Percentiles rank a stretch among this genome's conserved stretches.
phyloP scores from a whole-genome alignment of 1,284 basidiomycete species.

The Exobasidium rhododendri region DNA sequence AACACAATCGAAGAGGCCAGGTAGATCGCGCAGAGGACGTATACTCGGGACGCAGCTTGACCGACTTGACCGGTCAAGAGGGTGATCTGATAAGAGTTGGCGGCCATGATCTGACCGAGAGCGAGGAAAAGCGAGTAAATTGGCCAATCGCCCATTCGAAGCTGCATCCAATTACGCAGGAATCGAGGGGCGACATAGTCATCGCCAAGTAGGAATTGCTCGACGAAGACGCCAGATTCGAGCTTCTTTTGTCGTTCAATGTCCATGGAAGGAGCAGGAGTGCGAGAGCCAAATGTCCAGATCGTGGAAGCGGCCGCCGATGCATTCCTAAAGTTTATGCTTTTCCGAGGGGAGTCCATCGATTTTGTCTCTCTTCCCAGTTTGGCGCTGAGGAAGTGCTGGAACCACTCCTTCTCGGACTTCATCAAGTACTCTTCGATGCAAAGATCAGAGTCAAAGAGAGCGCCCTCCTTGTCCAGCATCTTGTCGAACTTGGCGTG shows the following conservation, averaged over 20 bases:
- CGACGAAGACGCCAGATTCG: background rate
- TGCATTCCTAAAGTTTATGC: background rate
- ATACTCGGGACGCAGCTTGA: background rate
- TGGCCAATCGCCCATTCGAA: constrained; percentile 3
- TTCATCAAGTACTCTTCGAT: constrained; percentile 1
- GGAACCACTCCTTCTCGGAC: constrained; percentile 3
- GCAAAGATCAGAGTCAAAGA: background rate
- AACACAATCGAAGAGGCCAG: background rate
- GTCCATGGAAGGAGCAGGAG: background rate
- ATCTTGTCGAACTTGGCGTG: background rate
- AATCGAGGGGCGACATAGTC: background rate
- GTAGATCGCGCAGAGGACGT: constrained; percentile 1
- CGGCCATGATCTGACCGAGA: constrained; percentile 6
- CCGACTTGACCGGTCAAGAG: constrained; percentile 4
- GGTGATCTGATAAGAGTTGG: constrained; percentile 7
- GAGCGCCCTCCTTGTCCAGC: background rate
- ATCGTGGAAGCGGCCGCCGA: background rate
- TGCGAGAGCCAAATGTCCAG: background rate
- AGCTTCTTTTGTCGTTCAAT: background rate
- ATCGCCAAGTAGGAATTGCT: background rate
- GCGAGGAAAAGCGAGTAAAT: constrained; percentile 4
- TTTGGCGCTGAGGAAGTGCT: background rate
- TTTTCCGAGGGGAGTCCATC: background rate
- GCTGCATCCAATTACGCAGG: background rate
- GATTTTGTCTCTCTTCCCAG: background rate